Evolutionary conservation across 2,329 filamentous ascomycete species (phyloP), one percentile per base, ranked within the genome.

Genomic region (Aspergillus sp.): DNA sequence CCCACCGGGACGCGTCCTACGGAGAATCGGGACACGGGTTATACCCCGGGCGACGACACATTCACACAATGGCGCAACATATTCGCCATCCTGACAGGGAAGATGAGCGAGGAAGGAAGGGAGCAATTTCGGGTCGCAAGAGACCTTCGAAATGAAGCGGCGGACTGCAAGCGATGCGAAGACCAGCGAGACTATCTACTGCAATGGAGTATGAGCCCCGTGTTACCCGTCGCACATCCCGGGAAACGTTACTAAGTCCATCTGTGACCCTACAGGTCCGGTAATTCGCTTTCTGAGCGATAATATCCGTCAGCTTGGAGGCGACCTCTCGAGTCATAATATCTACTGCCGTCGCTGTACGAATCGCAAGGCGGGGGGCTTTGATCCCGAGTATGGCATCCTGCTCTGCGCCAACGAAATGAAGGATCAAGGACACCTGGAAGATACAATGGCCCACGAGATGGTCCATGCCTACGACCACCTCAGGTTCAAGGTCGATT

Each of bases 391-490:
- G 47, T 88, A 91, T 68, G 94, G 94, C 35, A 96, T 99, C 57
- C 70, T 95, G 66, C 79, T 99, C 19, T 99, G 94, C 73, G 90
- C 94, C 47, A 99, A 99, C 73, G 87, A 94, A 73, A 83, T 97
- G 67, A 79, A 87, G 53, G 85, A 90, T 67, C 78, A 85, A 52
- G 85, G 86, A 30, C 90, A 96, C 68, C 72, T 96, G 61, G 94
- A 99, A 76, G 94, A 99, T 70, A 96, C 92, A 10, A 78, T 99
- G 65, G 87, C 92, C 24, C 94, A 99, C 73, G 94, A 99, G 76
- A 95, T 99, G 90, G 88, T 99, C 49, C 94, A 99, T 71, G 92
- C 92, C 1, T 97, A 91, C 79, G 94, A 99, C 70, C 88, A 95
- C 70, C 68, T 97, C 62, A 79, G 93, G 58, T 99, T 90, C 78